These are phyloP conservation scores for Microcyclosporella mali DNA, from an alignment of 2,329 filamentous ascomycete species.

Conservation along the genomic window DNA sequence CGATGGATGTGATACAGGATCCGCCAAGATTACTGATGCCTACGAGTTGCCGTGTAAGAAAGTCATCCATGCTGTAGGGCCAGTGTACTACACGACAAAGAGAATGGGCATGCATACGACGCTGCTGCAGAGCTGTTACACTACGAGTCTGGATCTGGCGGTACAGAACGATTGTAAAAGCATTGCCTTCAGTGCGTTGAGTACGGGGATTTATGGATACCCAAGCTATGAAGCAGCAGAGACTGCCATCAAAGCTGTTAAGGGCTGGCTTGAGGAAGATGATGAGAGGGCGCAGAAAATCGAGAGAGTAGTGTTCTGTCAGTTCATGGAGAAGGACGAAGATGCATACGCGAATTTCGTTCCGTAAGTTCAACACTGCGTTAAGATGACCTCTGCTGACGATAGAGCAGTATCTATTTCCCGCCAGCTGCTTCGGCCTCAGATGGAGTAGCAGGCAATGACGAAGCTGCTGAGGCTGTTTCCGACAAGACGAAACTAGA, in stretches of 20 bases:
- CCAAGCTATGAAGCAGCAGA: constrained; percentile 66
- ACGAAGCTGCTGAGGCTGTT: not conserved
- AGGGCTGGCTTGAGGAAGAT: constrained; percentile 47
- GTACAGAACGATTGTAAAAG: constrained; percentile 59
- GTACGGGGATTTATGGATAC: constrained; percentile 87
- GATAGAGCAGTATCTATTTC: constrained; percentile 41
- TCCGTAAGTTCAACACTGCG: constrained; percentile 56
- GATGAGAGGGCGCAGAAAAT: constrained; percentile 44
- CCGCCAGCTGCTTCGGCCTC: constrained; percentile 36
- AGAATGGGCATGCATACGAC: constrained; percentile 34
- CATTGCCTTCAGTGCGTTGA: constrained; percentile 77
- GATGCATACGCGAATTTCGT: constrained; percentile 62
- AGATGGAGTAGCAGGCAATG: constrained; percentile 19
- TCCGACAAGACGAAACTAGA: constrained; percentile 25
- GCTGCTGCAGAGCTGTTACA: constrained; percentile 61
- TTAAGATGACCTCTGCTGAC: not conserved
- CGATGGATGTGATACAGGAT: constrained; percentile 67
- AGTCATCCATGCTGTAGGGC: constrained; percentile 88
- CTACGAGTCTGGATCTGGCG: constrained; percentile 64
- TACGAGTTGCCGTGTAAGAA: constrained; percentile 69
- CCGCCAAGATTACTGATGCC: constrained; percentile 74
- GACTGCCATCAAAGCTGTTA: constrained; percentile 60
- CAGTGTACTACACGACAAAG: constrained; percentile 55
- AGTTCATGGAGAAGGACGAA: constrained; percentile 72
- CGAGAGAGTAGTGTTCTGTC: constrained; percentile 75